Evolutionary conservation across 176 grass and related monocot genomes (phyloP), one percentile per base, ranked within the genome.

Genomic region (Bromus sterilis): DNA sequence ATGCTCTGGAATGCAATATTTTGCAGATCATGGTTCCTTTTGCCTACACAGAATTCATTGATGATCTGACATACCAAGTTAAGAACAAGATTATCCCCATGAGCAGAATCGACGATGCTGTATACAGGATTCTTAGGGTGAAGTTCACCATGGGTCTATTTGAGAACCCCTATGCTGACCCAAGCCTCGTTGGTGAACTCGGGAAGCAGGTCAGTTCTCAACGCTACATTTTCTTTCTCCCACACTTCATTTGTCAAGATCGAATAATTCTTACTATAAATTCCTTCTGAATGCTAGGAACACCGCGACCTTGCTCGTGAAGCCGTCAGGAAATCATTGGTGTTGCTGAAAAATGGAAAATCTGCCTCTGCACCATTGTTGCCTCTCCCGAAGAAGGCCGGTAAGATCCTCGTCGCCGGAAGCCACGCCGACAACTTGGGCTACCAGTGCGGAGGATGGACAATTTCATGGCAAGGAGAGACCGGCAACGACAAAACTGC

Each of bases 101-200:
- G 82, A 95, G 89, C 90, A 91, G 93, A 80, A 95, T 95, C 4
- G 43, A 95, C 18, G 93, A 92, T 20, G 93, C 93, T 12, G 87
- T 90, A 1, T 89, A 80, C 11, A 87, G 93, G 79, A 95, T 95
- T 23, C 93, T 95, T 33, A 68, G 93, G 4, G 93, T 95, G 25
- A 95, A 95, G 77, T 92, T 95, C 81, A 85, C 81, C n/a, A 89
- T 95, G 93, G 93, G 93, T 67, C 87, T 95, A 0, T 95, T 95
- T 49, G 93, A 95, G 81, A 89, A 35, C 32, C 87, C 93, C 39
- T 92, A 77, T 21, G 74, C 93, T 2, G 93, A 95, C 62, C 1
- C 72, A 35, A 90, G 78, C 62, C 90, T 95, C 9, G 82, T 79
- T 0, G 82, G 83, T 58, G 78, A 95, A 63, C 71, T 95, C 9